Evolutionary conservation across 2,329 filamentous ascomycete species (phyloP), one percentile per base, ranked within the genome.

Genomic region (Aaosphaeria arxii): DNA sequence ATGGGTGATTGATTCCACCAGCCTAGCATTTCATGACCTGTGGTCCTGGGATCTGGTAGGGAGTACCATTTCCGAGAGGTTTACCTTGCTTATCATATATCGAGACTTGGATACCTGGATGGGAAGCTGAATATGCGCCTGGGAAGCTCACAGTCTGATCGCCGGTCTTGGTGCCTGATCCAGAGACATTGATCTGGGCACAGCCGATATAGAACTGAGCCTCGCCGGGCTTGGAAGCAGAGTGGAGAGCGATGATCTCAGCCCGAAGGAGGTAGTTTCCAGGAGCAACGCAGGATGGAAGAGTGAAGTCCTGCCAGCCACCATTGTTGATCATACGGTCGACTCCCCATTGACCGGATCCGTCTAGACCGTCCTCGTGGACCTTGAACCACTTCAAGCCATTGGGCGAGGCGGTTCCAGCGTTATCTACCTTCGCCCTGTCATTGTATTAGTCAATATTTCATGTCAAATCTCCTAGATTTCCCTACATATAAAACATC

Each of bases 311-410:
- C 44, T 72, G 65, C 74, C 76, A 78, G 42, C 77, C 76, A 41
- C 67, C 57, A 56, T 69, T 71, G 40, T 63, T 52, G 54, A 78
- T 77, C 69, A 79, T 71, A 51, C 72, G 66, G 62, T 79, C 76
- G 38, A 79, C 76, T 30, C 71, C 76, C 76, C 76, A 79, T 46
- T 68, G 66, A 29, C 70, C 69, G 38, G 67, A 67, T 40, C 58
- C 49, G 40, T 69, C 61, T n/a, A 73, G 64, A 4, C 68, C 65
- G 43, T 73, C 71, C 47, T 74, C 71, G 9, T 60, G 62, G 41
- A 74, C 70, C 40, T 71, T 69, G 61, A 76, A 75, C 58, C 73
- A 70, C 50, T 73, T 71, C 31, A 66, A 61, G 11, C 68, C 69
- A n/a, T 63, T 65, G 7, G 71, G 67, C 5, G 61, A 59, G 29